Evolutionary conservation across 768 basidiomycete genomes (phyloP).

Genomic region (Amyloporia xantha): DNA sequence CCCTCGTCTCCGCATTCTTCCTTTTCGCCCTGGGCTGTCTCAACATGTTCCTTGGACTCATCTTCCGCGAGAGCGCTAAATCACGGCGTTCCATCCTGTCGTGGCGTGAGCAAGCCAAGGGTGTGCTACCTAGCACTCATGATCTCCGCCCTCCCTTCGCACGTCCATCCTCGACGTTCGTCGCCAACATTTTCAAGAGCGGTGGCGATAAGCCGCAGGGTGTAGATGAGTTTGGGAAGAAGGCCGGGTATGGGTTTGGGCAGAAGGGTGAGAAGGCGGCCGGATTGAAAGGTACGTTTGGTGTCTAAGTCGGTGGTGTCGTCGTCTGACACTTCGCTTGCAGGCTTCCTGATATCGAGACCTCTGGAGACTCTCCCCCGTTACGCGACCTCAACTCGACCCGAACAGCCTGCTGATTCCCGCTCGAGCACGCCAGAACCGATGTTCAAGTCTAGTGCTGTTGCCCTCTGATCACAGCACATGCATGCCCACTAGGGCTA

Average conservation of each 20-base stretch:
- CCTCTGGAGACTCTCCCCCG: constrained; percentile 54
- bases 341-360: constrained; percentile 51
- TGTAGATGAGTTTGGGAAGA: constrained; percentile 19
- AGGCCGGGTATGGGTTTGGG: constrained; percentile 67
- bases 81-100: constrained; percentile 56
- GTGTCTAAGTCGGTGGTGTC: not conserved
- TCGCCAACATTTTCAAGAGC: constrained; percentile 20
- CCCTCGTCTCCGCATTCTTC: constrained; percentile 86
- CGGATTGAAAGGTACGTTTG: constrained; percentile 48
- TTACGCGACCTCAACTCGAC: constrained; percentile 33
- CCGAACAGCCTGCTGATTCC: constrained; percentile 6
- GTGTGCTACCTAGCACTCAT: constrained; percentile 45
- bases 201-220: constrained; percentile 12
- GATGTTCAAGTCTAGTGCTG: constrained; percentile 24
- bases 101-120: constrained; percentile 56
- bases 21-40: constrained; percentile 88
- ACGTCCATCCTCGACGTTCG: constrained; percentile 16
- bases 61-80: constrained; percentile 68
- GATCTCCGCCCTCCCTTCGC: constrained; percentile 26
- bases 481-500: no score
- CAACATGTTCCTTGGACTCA: constrained; percentile 80
- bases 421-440: constrained; percentile 24
- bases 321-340: constrained; percentile 1
- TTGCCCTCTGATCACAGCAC: constrained; percentile 20
- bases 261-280: constrained; percentile 76